These are phyloP conservation scores for Starmerella riodocensis DNA, from an alignment of 805 yeast species.

Conservation along the genomic window DNA sequence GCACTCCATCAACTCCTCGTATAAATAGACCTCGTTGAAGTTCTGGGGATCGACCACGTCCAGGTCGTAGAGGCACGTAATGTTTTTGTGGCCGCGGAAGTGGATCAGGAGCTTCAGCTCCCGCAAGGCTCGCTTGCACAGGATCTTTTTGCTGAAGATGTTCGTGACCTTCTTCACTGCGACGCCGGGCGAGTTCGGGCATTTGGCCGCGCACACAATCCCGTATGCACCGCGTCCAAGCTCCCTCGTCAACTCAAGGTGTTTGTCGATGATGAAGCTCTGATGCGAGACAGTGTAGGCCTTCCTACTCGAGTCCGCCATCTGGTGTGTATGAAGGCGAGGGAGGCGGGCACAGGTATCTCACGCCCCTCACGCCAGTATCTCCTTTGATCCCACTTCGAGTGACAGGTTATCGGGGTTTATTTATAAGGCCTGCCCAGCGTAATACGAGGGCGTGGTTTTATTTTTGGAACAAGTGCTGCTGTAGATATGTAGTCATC, in stretches of 20 bases:
- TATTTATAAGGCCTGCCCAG: neutral
- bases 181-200: conserved; percentile 63
- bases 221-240: conserved; percentile 98
- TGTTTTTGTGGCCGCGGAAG: conserved; percentile 91
- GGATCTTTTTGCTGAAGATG: conserved; percentile 77
- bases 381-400: too few relatives aligned
- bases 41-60: conserved; percentile 71
- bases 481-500: neutral
- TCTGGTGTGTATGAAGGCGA: conserved; percentile 1
- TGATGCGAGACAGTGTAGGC: conserved; percentile 67
- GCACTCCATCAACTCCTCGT: conserved; percentile 97
- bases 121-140: conserved; percentile 82
- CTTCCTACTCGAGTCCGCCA: conserved; percentile 20
- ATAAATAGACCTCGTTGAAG: conserved; percentile 82
- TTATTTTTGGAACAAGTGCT: conserved; percentile 1
- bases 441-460: neutral
- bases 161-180: conserved; percentile 95
- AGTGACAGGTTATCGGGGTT: too few relatives aligned
- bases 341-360: too few relatives aligned
- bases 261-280: conserved; percentile 78
- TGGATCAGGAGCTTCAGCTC: conserved; percentile 83
- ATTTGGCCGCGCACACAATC: conserved; percentile 75
- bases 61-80: conserved; percentile 86
- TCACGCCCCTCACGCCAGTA: too few relatives aligned
- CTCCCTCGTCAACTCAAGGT: conserved; percentile 82